Base-by-base conservation (phyloP, 495 filamentous ascomycete genomes). In the Trichoderma reesei region DNA sequence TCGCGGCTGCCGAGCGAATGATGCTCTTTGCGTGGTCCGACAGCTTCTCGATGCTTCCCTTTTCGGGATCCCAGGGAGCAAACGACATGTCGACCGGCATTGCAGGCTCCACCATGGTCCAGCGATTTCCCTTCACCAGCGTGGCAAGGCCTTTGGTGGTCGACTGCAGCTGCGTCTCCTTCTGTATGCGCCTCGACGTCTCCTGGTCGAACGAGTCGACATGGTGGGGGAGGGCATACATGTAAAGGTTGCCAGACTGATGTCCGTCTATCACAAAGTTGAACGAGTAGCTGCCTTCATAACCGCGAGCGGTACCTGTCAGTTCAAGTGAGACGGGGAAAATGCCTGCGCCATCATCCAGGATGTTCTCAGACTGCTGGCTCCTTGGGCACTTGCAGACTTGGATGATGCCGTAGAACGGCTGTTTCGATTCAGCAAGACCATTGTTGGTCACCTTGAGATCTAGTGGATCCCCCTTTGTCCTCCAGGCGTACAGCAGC, bases 151-250 rank as follows among this genome's bases (percentile, higher is more conserved):
- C 94, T 73, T 97, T 98, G 4, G 91, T 96, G 0, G 91, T 91
- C 7, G 90, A 95, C 46, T 88, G 82, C 13, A 98, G 75, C 60
- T 82, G 79, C 14, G 92, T 71, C 9, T 74, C 72, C 63, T 81
- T 70, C 33, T 42, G 41, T 20, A 46, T 18, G 37, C 61, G 61
- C 41, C 8, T 42, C 51, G 33, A 75, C 2, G 90, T 94, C 5
- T 59, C 72, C 4, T 65, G 62, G 67, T 89, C 85, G 65, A 97
- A 94, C 2, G 90, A 88, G 54, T 83, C 75, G 14, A 89, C 69
- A 65, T 97, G 94, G 73, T 98, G 94, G 31, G 92, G 89, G 64
- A 98, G 75, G 44, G 93, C 91, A 67, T 88, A 98, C 88, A 96
- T 96, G 65, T 91, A 75, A 36, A 96, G 75, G 9, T 77, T 76